Base-by-base conservation (phyloP, 352 stramenopile genomes). In the Peronospora belbahrii region DNA sequence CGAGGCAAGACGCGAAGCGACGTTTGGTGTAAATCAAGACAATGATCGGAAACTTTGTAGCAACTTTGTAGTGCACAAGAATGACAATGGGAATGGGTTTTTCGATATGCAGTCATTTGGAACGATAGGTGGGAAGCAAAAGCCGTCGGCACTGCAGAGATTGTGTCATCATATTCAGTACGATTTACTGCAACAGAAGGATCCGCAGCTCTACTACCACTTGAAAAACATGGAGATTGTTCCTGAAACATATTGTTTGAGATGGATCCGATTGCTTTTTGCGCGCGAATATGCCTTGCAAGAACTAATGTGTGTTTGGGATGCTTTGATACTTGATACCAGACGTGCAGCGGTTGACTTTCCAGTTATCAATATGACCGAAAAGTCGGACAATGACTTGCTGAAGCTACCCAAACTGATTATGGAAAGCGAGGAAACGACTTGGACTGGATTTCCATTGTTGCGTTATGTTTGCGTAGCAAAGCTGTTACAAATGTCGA, bases 171-270 rank as follows among this genome's bases (percentile, higher is more conserved):
- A 79, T 48, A 53, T 91, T 8, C 80, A 91, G 52, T 87, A 88
- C 48, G 74, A 88, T 31, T 32, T 91, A 3, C 45, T 91, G 27
- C 66, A 84, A 31, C 68, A 89, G 41, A 84, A 76, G 17, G 78
- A 92, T 17, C 81, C 81, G n/a, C 74, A 92, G 35, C 47, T 92
- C 14, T 86, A 75, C 39, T 88, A 84, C 30, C 78, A 92, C 22
- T 47, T 92, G 6, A 65, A 84, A 36, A 86, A 92, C 48, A 53
- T 90, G 28, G 74, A 90, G 7, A 86, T 90, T 38, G 62, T 84
- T 0, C 81, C 81, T 1, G 76, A 90, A 42, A 89, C 76, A 23
- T 89, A 92, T 54, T 89, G 81, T 20, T 55, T 90, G 13, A 67
- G 81, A 7, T 92, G 81, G 81, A 69, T 89, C 11, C 81, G 81